Conservation (phyloP, 1,139 yeast genomes). For the Pichia sp. region DNA sequence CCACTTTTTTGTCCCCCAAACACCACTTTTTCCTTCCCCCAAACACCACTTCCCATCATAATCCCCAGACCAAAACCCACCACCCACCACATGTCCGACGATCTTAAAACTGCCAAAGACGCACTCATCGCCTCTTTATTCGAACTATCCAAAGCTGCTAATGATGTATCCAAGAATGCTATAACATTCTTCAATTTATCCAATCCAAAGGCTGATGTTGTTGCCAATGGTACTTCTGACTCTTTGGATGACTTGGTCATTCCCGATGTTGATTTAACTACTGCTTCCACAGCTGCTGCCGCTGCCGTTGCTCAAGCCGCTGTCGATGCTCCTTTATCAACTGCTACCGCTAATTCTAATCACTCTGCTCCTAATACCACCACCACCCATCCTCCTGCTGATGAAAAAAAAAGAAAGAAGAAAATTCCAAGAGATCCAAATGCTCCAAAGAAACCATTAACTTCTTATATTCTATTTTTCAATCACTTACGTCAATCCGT, state of each 20-base stretch:
- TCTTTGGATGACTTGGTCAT: background rate
- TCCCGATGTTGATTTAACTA: background rate
- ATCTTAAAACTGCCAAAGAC: conserved; percentile 33
- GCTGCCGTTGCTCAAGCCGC: background rate
- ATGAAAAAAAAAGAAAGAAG: conserved; percentile 9
- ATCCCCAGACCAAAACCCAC: conserved; percentile 5
- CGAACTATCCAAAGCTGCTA: conserved; percentile 71
- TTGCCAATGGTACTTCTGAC: background rate
- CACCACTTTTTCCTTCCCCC: conserved; percentile 14
- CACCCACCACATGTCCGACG: conserved; percentile 12
- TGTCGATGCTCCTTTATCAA: background rate
- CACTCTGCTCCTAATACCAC: background rate
- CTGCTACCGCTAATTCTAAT: background rate
- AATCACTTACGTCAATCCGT: conserved; percentile 57
- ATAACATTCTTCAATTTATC: conserved; percentile 63
- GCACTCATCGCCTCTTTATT: conserved; percentile 45
- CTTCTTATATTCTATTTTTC: conserved; percentile 76
- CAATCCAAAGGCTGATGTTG: conserved; percentile 2
- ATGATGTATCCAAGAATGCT: conserved; percentile 72
- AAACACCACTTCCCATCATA: background rate
- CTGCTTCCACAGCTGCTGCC: background rate
- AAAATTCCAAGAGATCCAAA: conserved; percentile 53
- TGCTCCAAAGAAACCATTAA: conserved; percentile 63
- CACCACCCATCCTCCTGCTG: background rate
- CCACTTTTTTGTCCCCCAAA: background rate